Evolutionary conservation across 192 early-diverging fungal species (phyloP).

Genomic region (Coemansia sp.): DNA sequence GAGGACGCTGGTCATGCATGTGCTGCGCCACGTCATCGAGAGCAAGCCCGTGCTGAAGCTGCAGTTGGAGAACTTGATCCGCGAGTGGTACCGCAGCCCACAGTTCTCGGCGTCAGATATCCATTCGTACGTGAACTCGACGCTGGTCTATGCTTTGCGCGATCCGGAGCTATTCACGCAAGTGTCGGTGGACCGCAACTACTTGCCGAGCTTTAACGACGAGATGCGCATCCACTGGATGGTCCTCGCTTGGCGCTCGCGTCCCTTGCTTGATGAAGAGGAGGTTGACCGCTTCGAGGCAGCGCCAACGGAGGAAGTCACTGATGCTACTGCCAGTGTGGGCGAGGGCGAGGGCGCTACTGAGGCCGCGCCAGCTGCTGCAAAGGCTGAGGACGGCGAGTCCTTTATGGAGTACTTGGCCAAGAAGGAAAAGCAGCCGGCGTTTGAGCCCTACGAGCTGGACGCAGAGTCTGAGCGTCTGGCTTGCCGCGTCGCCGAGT

Average conservation of each 20-base stretch:
- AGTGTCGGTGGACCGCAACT: slow-evolving; percentile 66
- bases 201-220: slow-evolving; percentile 69
- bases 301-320: slow-evolving; percentile 13
- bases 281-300: slow-evolving; percentile 48
- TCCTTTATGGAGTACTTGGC: slow-evolving; percentile 38
- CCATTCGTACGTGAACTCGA: slow-evolving; percentile 70
- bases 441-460: slow-evolving; percentile 45
- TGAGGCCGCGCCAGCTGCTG: not conserved
- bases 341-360: not conserved
- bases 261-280: slow-evolving; percentile 52
- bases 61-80: slow-evolving; percentile 79
- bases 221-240: slow-evolving; percentile 67
- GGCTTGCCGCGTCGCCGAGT: slow-evolving; percentile 52
- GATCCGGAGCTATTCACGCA: slow-evolving; percentile 70
- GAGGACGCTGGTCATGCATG: slow-evolving; percentile 78
- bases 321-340: not conserved
- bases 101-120: slow-evolving; percentile 71
- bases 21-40: slow-evolving; percentile 91
- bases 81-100: slow-evolving; percentile 72
- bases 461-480: slow-evolving; percentile 47
- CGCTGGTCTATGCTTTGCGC: slow-evolving; percentile 61
- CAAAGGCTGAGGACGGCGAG: slow-evolving; percentile 4
- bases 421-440: slow-evolving; percentile 33
- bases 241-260: slow-evolving; percentile 51
- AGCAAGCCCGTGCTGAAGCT: slow-evolving; percentile 62